Percentiles rank a stretch among this genome's conserved stretches.
Conservation (phyloP, 2,329 filamentous ascomycete species). For the Arthroderma sp. region DNA sequence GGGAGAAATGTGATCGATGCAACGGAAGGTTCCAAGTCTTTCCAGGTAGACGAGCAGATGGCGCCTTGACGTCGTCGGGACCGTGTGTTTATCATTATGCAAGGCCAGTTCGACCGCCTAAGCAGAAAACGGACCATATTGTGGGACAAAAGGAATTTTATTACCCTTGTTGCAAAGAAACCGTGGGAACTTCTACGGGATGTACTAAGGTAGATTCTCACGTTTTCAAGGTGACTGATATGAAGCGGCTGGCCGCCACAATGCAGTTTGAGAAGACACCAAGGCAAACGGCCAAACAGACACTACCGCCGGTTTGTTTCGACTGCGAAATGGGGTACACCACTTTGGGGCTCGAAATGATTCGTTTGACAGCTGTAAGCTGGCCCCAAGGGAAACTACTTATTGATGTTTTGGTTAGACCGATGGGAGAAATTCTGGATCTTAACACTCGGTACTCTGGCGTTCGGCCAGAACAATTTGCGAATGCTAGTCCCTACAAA, state of each 20-base stretch:
- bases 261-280: constrained; percentile 75
- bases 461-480: constrained; percentile 65
- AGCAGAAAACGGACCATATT: constrained; percentile 43
- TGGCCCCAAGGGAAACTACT: constrained; percentile 70
- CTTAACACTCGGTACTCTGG: constrained; percentile 89
- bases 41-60: constrained; percentile 64
- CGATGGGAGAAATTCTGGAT: constrained; percentile 72
- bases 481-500: constrained; percentile 50
- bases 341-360: constrained; percentile 71
- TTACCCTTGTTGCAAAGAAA: constrained; percentile 69
- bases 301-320: constrained; percentile 53
- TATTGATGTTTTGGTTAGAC: constrained; percentile 74
- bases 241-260: constrained; percentile 62
- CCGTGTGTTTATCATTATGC: constrained; percentile 72
- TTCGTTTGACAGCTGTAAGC: constrained; percentile 74
- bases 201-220: constrained; percentile 62
- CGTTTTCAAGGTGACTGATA: constrained; percentile 73
- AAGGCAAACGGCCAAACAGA: constrained; percentile 21
- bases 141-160: constrained; percentile 47
- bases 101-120: constrained; percentile 49
- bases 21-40: constrained; percentile 80
- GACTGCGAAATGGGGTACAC: constrained; percentile 99
- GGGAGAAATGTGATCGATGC: constrained; percentile 84
- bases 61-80: constrained; percentile 65
- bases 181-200: constrained; percentile 58